Base-by-base conservation (phyloP, 257 asterid species). In the Osmanthus fragrans region DNA sequence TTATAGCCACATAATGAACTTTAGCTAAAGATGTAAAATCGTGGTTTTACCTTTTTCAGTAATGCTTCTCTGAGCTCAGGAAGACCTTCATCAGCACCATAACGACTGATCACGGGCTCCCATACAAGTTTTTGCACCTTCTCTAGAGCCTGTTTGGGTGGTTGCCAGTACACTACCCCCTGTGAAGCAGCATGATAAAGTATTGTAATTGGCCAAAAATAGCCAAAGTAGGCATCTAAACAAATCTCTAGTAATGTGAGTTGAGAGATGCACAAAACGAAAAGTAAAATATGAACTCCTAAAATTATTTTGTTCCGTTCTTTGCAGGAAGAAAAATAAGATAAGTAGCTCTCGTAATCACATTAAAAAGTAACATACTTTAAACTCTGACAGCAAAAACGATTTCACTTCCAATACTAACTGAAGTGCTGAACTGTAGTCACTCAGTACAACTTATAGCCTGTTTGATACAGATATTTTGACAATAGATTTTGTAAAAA, bases 131-230 rank as follows among this genome's bases (percentile, higher is more conserved):
- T 73, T 80, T 91, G 90, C 81, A 89, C 97, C 73, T 92, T 90
- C 34, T 90, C 90, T 51, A 96, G 84, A 54, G 98, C 99, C 80
- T 74, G 80, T 39, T 87, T 88, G 13, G 99, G 99, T 74, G 99
- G 99, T 81, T 85, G 92, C 99, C 99, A 96, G 78, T 96, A 86
- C 74, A 96, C 99, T 34, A 93, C 96, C 11, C 99, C 99, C 99
- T 95, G 85, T 71, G 79, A 58, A 47, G 77, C 39, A 60, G 56
- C 33, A 80, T 32, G 19, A 74, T 13, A 67, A 30, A 34, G 32
- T 47, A 56, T 64, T 54, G 64, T 54, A 54, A 11, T 30, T 21
- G 45, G 10, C 7, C 5, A 16, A 45, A 19, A 15, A 21, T 13
- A 29, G 68, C 75, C 54, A 49, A 21, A 47, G 58, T 47, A n/a